Percentiles rank a stretch among this genome's conserved stretches.
Evolutionary conservation across 2,329 filamentous ascomycete genomes (phyloP).

Genomic region (Ilyonectria robusta): DNA sequence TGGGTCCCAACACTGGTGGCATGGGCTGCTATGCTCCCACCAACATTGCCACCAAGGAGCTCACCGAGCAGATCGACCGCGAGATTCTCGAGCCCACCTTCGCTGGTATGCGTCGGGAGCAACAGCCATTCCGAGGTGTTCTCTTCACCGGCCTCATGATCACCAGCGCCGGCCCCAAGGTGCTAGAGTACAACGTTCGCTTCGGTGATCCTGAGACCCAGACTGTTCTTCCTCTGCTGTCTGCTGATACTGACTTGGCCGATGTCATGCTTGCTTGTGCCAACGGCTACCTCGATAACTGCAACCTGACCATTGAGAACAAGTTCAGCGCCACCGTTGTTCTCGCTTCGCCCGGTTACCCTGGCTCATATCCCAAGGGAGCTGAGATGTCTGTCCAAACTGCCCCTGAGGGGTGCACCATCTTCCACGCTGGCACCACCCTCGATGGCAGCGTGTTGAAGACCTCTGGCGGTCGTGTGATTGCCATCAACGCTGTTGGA

Average conservation of each 20-base stretch:
- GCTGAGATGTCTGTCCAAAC: conserved; percentile 68
- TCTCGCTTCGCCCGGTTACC: conserved; percentile 93
- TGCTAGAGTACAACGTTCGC: conserved; percentile 93
- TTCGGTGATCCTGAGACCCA: conserved; percentile 95
- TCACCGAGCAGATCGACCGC: conserved; percentile 84
- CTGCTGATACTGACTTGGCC: conserved; percentile 84
- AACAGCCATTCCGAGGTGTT: conserved; percentile 79
- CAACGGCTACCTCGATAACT: conserved; percentile 78
- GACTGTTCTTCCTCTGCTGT: conserved; percentile 85
- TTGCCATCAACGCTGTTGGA: conserved; percentile 87
- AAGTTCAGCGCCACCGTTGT: conserved; percentile 92
- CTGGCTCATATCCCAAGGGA: conserved; percentile 87
- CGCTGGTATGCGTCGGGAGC: conserved; percentile 87
- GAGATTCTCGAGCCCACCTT: conserved; percentile 92
- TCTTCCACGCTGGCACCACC: conserved; percentile 95
- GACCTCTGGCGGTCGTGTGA: conserved; percentile 90
- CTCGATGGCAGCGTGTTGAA: conserved; percentile 74
- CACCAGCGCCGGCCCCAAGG: conserved; percentile 83
- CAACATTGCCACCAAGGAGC: conserved; percentile 79
- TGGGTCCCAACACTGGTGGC: conserved; percentile 93
- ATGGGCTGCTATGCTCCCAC: conserved; percentile 99
- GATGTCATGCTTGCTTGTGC: conserved; percentile 91
- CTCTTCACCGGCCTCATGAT: conserved; percentile 96
- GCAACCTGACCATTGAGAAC: conserved; percentile 76
- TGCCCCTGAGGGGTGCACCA: conserved; percentile 66